Evolutionary conservation across 768 basidiomycete species (phyloP), one percentile per base, ranked within the genome.

Genomic region (Leccinum longicurvipes): DNA sequence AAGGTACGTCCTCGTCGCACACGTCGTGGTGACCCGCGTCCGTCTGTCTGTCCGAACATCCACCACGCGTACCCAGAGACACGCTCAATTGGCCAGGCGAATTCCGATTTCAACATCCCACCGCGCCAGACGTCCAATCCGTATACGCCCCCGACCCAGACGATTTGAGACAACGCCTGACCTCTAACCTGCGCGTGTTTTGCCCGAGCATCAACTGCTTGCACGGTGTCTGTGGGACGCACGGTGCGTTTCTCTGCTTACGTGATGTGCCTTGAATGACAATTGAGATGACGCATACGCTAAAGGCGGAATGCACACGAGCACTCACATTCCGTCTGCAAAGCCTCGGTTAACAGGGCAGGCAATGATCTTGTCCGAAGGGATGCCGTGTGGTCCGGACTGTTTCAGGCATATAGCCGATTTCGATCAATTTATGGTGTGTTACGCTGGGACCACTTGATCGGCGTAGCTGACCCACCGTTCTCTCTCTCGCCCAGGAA

Each of bases 171-270:
- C 53, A 59, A 2, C 67, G 73, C 41, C 46, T 82, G 27, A 60
- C 65, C 14, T 68, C 69, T 5, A 69, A 69, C 21, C 56, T 74
- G 12, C 60, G 34, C 10, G 21, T 63, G 4, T 83, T 82, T 50
- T 84, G 82, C 57, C 74, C 76, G 6, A 79, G 74, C 44, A 60
- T 78, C 6, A 75, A 74, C 32, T 84, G 82, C 42, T 47, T 81
- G 6, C 61, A 70, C 15, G 63, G 74, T 0, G 60, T 56, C 21
- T 84, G 82, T 57, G 52, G 63, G 11, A 65, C 73, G 0, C 82
- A 83, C 54, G 55, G 71, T 75, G 62, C 31, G 66, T 42, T 28
- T 24, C 1, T 9, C 21, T 52, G 21, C 8, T 34, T 11, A 6
- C 14, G 8, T 36, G 39, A 24, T 21, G 4, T 12, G 31, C 12